Conservation (phyloP, 257 asterid species). For the Ajuga chamaepitys region DNA sequence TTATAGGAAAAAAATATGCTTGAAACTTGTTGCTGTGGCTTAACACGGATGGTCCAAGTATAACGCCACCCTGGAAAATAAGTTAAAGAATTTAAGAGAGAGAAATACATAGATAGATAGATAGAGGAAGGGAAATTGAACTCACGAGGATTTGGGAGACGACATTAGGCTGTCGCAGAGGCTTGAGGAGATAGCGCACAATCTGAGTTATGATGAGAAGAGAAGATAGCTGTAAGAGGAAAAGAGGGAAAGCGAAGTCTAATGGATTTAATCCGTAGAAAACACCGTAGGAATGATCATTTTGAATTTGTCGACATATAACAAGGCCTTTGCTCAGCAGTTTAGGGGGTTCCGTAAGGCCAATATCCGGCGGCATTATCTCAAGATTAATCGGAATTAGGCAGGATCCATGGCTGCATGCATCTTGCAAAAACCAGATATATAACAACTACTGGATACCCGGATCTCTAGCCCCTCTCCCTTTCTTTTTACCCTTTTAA, state of each 20-base stretch:
- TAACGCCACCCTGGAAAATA: slow-evolving; percentile 55
- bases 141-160: slow-evolving; percentile 65
- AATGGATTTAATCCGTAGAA: slow-evolving; percentile 76
- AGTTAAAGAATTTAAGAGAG: not conserved
- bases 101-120: not conserved
- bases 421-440: not conserved
- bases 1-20: slow-evolving; percentile 35
- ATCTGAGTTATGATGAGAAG: slow-evolving; percentile 29
- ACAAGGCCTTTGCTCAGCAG: slow-evolving; percentile 17
- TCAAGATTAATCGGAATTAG: no score
- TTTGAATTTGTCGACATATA: slow-evolving; percentile 25
- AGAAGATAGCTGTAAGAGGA: slow-evolving; percentile 33
- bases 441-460: not conserved
- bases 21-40: slow-evolving; percentile 36
- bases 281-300: slow-evolving; percentile 39
- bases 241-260: slow-evolving; percentile 42
- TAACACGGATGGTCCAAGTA: slow-evolving; percentile 64
- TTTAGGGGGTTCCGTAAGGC: slow-evolving; percentile 1
- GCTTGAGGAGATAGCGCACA: slow-evolving; percentile 53
- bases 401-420: not conserved
- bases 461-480: not conserved
- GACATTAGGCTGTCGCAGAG: slow-evolving; percentile 61
- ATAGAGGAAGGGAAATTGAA: not conserved
- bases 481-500: no score
- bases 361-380: not conserved